Evolutionary conservation across 805 yeast species (phyloP), one percentile per base, ranked within the genome.

Genomic region (Saturnispora sanitii): DNA sequence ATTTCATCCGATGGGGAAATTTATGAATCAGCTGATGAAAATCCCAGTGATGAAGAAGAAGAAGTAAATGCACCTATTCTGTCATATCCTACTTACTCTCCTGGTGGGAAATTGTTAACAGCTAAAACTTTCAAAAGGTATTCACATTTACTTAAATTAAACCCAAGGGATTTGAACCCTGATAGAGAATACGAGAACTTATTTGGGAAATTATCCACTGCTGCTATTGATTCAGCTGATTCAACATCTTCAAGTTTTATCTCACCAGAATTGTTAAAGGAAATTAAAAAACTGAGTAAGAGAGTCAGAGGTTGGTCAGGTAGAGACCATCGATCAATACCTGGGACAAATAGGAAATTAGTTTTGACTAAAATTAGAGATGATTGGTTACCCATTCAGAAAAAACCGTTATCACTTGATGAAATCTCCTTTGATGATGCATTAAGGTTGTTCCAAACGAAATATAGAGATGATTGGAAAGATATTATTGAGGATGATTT

Each of bases 231-330:
- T 41, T 90, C 82, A 56, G 87, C 85, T 0, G 82, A 81, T 49
- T 70, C 82, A 1, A 74, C 85, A n/a, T 72, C 87, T 0, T 76
- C 88, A 0, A 65, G 79, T 2, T 74, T 79, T 27, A 71, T 77
- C 1, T 71, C 82, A 0, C 90, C 88, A 0, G 87, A 80, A 45
- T 71, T 75, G 16, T 57, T 82, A 42, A 73, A 68, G 38, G 84
- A 79, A 51, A 73, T 80, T 48, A 79, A 75, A 50, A 68, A 69
- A 58, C 46, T 70, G 60, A 69, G 75, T 6, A 65, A 70, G 41
- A 55, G 71, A n/a, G 75, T 83, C 1, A 68, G 83, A 50, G 87
- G 86, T 19, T 85, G 95, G 95, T 82, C 86, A 34, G 94, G 94
- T 0, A 72, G 74, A 46, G 94, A 84, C 52, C 74, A 79, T 46